A percentile compares a stretch with the other conserved stretches of the same genome.
Conservation (phyloP, 345 rosid species). For the Lenwebbia sp. region DNA sequence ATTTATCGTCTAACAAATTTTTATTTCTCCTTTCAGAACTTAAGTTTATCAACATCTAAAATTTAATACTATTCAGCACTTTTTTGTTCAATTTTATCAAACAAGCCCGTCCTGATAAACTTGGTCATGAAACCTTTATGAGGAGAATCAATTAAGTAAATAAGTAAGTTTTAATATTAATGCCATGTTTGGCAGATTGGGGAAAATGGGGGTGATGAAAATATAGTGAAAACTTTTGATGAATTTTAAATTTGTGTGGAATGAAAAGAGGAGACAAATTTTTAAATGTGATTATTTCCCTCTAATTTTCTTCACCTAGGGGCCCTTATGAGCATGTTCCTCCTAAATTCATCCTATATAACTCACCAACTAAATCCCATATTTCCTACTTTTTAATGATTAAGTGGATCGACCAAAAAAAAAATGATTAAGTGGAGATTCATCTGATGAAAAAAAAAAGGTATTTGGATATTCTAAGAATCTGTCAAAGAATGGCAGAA, state of each 20-base stretch:
- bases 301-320: not conserved
- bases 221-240: not conserved
- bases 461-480: not conserved
- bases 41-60: not conserved
- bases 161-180: not conserved
- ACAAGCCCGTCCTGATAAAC: not conserved
- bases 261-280: not conserved
- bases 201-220: not conserved
- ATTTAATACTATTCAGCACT: not conserved
- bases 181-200: not conserved
- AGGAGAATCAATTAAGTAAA: not conserved
- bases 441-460: not conserved
- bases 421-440: not conserved
- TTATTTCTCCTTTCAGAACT: not conserved
- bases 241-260: not conserved
- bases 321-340: not conserved
- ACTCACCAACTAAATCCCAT: not conserved
- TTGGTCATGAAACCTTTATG: not conserved
- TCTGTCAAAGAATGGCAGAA: not conserved
- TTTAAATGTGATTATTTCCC: not conserved
- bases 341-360: not conserved
- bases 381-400: not conserved
- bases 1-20: not conserved
- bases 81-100: not conserved
- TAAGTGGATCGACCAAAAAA: too few relatives aligned